Percentiles rank a stretch among this genome's conserved stretches.
Conservation (phyloP, 2,329 filamentous ascomycete species). For the Ceratocystis lukuohia region DNA sequence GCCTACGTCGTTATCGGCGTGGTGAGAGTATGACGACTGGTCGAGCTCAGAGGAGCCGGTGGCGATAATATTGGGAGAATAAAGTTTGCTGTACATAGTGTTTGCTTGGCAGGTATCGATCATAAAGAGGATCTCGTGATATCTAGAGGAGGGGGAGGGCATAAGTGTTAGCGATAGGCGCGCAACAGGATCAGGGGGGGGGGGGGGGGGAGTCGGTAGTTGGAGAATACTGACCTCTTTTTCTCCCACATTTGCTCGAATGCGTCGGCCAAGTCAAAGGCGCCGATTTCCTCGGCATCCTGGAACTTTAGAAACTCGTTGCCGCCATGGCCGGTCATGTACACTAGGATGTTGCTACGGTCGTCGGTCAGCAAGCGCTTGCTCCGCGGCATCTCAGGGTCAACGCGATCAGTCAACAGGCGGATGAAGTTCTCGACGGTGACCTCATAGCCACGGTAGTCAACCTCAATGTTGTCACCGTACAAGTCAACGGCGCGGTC, state of each 20-base stretch:
- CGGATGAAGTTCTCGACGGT: slow-evolving; percentile 98
- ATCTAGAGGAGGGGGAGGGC: slow-evolving; percentile 35
- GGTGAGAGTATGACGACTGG: slow-evolving; percentile 92
- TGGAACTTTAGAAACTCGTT: slow-evolving; percentile 99
- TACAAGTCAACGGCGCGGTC: slow-evolving; percentile 92
- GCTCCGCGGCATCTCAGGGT: slow-evolving; percentile 85
- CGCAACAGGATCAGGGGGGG: no score
- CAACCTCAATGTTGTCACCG: slow-evolving; percentile 97
- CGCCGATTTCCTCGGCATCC: slow-evolving; percentile 92
- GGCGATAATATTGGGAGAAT: slow-evolving; percentile 94
- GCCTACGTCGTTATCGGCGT: slow-evolving; percentile 94
- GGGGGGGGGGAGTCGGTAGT: background rate
- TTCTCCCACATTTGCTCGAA: slow-evolving; percentile 99
- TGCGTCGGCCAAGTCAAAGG: slow-evolving; percentile 88
- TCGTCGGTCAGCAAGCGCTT: slow-evolving; percentile 91
- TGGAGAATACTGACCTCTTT: slow-evolving; percentile 49
- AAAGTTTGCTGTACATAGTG: slow-evolving; percentile 97
- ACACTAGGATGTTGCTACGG: slow-evolving; percentile 90
- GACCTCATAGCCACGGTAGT: slow-evolving; percentile 95
- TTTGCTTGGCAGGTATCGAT: slow-evolving; percentile 99
- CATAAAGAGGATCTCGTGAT: slow-evolving; percentile 98
- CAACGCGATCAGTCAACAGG: slow-evolving; percentile 83
- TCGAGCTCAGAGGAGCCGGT: slow-evolving; percentile 94
- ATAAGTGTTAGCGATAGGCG: no score
- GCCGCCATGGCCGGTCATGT: slow-evolving; percentile 97